These are phyloP conservation scores for Diversispora eburnea DNA, from an alignment of 192 early-diverging fungal species.

Conservation along the genomic window DNA sequence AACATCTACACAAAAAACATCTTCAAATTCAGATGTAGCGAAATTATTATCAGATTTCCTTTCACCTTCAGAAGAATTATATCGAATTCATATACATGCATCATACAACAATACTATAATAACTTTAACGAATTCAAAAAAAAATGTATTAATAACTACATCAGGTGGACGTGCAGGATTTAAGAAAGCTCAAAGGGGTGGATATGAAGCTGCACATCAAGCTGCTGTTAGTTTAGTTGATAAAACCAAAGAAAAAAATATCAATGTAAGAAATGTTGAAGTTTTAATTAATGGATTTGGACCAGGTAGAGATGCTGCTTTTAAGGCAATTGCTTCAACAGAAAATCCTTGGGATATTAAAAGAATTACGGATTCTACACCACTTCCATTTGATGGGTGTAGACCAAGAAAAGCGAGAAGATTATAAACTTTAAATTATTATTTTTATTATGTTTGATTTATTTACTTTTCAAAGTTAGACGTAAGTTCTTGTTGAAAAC, in stretches of 20 bases:
- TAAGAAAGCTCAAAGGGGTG: constrained; percentile 83
- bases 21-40: constrained; percentile 3
- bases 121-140: constrained; percentile 70
- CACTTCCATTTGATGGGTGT: constrained; percentile 87
- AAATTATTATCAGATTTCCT: constrained; percentile 19
- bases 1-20: not conserved
- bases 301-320: constrained; percentile 84
- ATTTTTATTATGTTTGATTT: not conserved
- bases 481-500: not conserved
- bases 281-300: constrained; percentile 88
- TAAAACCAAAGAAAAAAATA: constrained; percentile 62
- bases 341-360: constrained; percentile 69
- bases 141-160: constrained; percentile 64
- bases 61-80: constrained; percentile 25
- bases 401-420: constrained; percentile 85
- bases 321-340: constrained; percentile 73
- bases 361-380: constrained; percentile 84
- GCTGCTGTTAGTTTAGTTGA: constrained; percentile 71
- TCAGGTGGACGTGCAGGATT: constrained; percentile 83
- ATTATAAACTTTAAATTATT: constrained; percentile 50
- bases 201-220: constrained; percentile 90
- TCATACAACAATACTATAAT: constrained; percentile 86
- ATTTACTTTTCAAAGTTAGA: not conserved
- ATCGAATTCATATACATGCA: constrained; percentile 55
- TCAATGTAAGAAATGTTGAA: constrained; percentile 64